Evolutionary conservation across 2,329 filamentous ascomycete genomes (phyloP).

Genomic region (Cladobotryum mycophilum): DNA sequence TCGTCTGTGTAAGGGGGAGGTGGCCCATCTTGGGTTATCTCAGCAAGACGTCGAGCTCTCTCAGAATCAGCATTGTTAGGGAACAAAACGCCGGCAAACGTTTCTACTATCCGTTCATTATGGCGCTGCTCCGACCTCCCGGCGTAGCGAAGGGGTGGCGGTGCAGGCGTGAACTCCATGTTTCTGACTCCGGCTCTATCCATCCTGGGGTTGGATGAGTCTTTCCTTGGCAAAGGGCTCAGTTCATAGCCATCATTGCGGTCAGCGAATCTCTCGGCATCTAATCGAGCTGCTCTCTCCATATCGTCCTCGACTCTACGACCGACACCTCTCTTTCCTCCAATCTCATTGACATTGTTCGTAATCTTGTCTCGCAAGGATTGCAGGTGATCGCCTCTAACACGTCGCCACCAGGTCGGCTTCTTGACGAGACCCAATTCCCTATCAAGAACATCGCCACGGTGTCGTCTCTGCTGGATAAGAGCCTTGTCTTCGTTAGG

Average conservation of each 20-base stretch:
- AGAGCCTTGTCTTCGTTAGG: conserved; percentile 66
- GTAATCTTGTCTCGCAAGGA: conserved; percentile 47
- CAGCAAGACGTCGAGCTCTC: conserved; percentile 30
- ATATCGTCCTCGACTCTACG: conserved; percentile 34
- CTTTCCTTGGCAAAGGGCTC: conserved; percentile 20
- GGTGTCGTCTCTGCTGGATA: conserved; percentile 54
- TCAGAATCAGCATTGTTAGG: conserved; percentile 31
- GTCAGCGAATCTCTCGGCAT: conserved; percentile 24
- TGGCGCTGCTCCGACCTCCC: conserved; percentile 41
- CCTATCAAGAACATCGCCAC: conserved; percentile 49
- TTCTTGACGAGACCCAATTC: conserved; percentile 56
- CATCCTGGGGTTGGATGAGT: conserved; percentile 23
- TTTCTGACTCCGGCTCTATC: conserved; percentile 25
- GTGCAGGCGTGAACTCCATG: conserved; percentile 16
- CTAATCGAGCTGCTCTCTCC: conserved; percentile 29
- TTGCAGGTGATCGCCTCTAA: conserved; percentile 39
- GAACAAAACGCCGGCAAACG: conserved; percentile 43
- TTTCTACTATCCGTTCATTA: conserved; percentile 37
- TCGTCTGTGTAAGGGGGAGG: conserved; percentile 34
- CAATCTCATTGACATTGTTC: conserved; percentile 50
- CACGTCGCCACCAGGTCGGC: conserved; percentile 60
- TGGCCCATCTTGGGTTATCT: conserved; percentile 39
- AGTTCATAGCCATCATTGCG: conserved; percentile 35
- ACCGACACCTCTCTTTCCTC: conserved; percentile 41
- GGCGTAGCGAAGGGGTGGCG: conserved; percentile 26